Percentiles rank a stretch among this genome's conserved stretches.
Conservation (phyloP, 2,329 filamentous ascomycete genomes). For the Fusarium heterosporum region DNA sequence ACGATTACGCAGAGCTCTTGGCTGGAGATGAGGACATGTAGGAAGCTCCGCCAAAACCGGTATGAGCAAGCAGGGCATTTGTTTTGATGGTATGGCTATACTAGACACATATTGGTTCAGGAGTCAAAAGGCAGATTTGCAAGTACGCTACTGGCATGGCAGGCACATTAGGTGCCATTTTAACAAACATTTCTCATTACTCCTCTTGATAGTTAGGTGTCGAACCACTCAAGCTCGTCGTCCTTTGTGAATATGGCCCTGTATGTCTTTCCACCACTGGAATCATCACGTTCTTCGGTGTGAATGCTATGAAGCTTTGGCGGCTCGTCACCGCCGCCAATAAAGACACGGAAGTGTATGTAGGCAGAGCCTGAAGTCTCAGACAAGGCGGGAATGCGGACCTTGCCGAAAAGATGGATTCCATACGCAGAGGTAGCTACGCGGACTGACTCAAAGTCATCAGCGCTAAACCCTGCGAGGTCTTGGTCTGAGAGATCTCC, state of each 20-base stretch:
- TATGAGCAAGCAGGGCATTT: conserved; percentile 25
- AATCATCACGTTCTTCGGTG: conserved; percentile 92
- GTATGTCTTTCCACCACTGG: conserved; percentile 91
- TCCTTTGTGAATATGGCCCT: conserved; percentile 93
- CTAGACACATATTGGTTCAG: conserved; percentile 28
- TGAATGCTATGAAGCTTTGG: conserved; percentile 93
- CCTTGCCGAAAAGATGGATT: conserved; percentile 79
- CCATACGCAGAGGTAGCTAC: conserved; percentile 88
- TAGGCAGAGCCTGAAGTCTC: conserved; percentile 70
- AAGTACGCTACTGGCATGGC: conserved; percentile 11
- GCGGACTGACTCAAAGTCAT: conserved; percentile 92
- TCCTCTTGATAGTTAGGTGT: conserved; percentile 49
- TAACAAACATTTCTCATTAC: conserved; percentile 27
- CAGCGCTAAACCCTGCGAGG: conserved; percentile 84
- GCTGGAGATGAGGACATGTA: conserved; percentile 72
- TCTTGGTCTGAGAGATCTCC: conserved; percentile 72
- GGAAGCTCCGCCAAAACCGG: not conserved
- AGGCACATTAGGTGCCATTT: conserved; percentile 3
- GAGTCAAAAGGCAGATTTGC: conserved; percentile 31
- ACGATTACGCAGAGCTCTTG: conserved; percentile 91
- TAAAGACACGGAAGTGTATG: conserved; percentile 88
- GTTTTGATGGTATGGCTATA: conserved; percentile 32
- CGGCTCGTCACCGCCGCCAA: conserved; percentile 81
- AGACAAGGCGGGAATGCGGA: conserved; percentile 63
- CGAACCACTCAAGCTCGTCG: conserved; percentile 79